These are phyloP conservation scores for Leishmania lainsoni DNA, from an alignment of 208 protist genomes.

Conservation along the genomic window DNA sequence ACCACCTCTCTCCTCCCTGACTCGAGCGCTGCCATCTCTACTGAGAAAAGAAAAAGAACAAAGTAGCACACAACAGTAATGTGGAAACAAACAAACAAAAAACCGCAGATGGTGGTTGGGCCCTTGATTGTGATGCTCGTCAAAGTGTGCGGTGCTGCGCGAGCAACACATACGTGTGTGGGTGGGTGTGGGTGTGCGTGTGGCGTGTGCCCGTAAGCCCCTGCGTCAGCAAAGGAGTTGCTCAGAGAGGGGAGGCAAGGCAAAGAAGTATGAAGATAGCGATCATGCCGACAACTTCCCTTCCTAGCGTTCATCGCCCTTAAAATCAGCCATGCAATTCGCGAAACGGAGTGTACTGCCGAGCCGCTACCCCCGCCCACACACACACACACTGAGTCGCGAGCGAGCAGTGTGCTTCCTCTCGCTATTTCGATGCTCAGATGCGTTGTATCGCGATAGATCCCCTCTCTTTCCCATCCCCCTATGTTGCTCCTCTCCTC, in stretches of 20 bases:
- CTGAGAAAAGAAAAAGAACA: slow-evolving; percentile 1
- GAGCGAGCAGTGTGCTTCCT: slow-evolving; percentile 1
- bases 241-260: neutral
- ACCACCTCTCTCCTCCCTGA: neutral
- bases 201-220: neutral
- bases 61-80: no score
- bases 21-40: slow-evolving; percentile 8
- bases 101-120: neutral
- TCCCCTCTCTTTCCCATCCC: neutral
- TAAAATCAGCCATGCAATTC: neutral
- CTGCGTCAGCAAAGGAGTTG: neutral
- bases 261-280: neutral
- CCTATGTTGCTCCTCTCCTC: neutral
- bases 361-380: neutral
- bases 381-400: neutral
- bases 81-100: neutral
- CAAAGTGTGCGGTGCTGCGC: neutral
- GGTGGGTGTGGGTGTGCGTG: neutral
- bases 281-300: neutral
- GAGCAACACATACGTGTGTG: neutral
- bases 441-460: neutral
- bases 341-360: neutral
- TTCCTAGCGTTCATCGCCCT: neutral
- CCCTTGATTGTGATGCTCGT: neutral
- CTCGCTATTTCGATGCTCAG: neutral